Base-by-base conservation (phyloP, 2,329 filamentous ascomycete species). In the Curvularia verruculosa region DNA sequence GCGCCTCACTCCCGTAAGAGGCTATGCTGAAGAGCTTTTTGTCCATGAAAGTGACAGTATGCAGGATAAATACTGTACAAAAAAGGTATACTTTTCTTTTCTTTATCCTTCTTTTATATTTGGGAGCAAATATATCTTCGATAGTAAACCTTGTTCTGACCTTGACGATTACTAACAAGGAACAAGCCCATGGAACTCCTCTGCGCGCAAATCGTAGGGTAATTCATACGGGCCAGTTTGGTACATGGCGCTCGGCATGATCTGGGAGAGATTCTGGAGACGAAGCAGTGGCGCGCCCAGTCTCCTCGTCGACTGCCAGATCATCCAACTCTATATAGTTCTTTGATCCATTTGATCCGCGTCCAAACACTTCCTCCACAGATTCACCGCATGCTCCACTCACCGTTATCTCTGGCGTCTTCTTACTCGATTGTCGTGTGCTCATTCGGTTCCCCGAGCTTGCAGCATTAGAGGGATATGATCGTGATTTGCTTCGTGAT, bases 321-420 rank as follows among this genome's bases (percentile, higher is more conserved):
- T 53, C 44, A 45, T 53, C 51, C 19, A 53, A 19, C 51, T 53
- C 51, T 34, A 53, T 26, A 26, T 53, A 40, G 29, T 41, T 39
- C 43, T 48, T 13, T 40, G 49, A 51, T 51, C 39, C 23, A 51
- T 24, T 37, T n/a, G 43, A 48, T 40, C 43, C 34, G 23, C 43
- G 36, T 47, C 36, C 51, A 28, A 53, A 48, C 13, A 48, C 51
- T 24, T 46, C 51, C 34, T 48, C 21, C 18, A 53, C 18, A 29
- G 51, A 52, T 28, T 52, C 49, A 29, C 40, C 41, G 8, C 41
- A 41, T 48, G 39, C 51, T 53, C 51, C 10, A 29, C 28, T 44
- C 8, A 15, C 36, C 7, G 36, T 24, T 31, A 46, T 53, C 3
- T 53, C 43, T 28, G 41, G 43, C 6, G 26, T 48, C 44, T 53